Base-by-base conservation (phyloP, 2,329 filamentous ascomycete species). In the Ophiognomonia clavigignenti-juglandacearum region DNA sequence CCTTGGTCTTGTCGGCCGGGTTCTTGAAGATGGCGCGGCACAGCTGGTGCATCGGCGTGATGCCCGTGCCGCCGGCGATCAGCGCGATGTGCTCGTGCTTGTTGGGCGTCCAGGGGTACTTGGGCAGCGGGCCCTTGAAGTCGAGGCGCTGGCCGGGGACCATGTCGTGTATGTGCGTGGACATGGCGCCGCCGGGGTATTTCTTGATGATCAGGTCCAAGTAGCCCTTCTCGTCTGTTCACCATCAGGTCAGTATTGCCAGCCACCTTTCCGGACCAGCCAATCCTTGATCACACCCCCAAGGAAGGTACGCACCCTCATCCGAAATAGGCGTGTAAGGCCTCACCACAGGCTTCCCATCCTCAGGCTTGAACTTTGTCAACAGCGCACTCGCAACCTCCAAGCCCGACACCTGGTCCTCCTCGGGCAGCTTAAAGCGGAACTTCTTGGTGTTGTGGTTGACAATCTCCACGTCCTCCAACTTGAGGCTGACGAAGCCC, bases 21-120 rank as follows among this genome's bases (percentile, higher is more conserved):
- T 96, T 95, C 70, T 85, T 88, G 83, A 97, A 95, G 72, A 98
- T 96, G 63, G 84, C 79, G 53, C 88, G 88, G 55, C 82, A 76
- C 38, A 98, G 83, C 76, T 98, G 93, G 77, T 88, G 97, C 92
- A 97, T 96, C 57, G 93, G 93, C 10, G 93, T 93, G 67, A 98
- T 95, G 52, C 93, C 93, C 7, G 93, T 96, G 55, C 93, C 93
- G 59, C 93, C 93, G n/a, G 92, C 89, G 54, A 98, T 80, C 56
- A 92, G 75, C 32, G 81, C 85, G 59, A 95, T 82, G 74, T 97
- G 90, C 52, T 88, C 74, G 74, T 96, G 91, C 80, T 96, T 96
- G 80, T 97, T 97, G 57, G 84, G 63, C 44, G 80, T 64, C 91
- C 91, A 97, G 26, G 81, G 70, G 70, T 96, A 97, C 72, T 98